Percentiles rank a stretch among this genome's conserved stretches.
Conservation (phyloP, 352 stramenopile genomes). For the Phytophthora macrochlamydospora region DNA sequence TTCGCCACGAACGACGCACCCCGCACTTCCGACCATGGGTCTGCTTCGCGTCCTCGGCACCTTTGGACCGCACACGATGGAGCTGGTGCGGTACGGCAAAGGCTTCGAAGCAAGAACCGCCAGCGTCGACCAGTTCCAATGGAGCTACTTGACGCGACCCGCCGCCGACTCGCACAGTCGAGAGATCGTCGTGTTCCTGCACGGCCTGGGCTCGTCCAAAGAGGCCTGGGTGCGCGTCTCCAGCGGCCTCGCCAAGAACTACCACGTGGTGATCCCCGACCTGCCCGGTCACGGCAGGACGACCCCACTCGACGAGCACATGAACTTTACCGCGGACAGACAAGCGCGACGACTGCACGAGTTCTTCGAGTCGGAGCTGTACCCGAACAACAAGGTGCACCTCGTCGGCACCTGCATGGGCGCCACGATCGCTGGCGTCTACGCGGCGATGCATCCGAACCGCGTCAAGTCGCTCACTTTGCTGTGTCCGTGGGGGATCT, state of each 20-base stretch:
- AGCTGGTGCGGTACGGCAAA: constrained; percentile 53
- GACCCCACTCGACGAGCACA: constrained; percentile 40
- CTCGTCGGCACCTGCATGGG: constrained; percentile 75
- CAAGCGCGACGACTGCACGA: constrained; percentile 59
- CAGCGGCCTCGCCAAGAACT: constrained; percentile 44
- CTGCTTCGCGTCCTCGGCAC: constrained; percentile 22
- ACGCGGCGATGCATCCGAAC: constrained; percentile 63
- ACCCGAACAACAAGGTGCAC: constrained; percentile 61
- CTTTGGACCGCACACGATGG: constrained; percentile 30
- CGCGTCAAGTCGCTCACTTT: constrained; percentile 64
- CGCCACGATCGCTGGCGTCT: constrained; percentile 69
- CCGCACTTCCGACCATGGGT: constrained; percentile 12
- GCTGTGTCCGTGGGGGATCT: constrained; percentile 70
- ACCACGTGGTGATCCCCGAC: constrained; percentile 63
- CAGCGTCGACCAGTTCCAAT: constrained; percentile 57
- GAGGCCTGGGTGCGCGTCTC: constrained; percentile 64
- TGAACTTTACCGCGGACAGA: constrained; percentile 53
- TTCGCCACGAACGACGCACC: constrained; percentile 17
- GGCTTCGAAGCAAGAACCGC: constrained; percentile 43
- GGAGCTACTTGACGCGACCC: constrained; percentile 63
- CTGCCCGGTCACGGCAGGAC: constrained; percentile 67
- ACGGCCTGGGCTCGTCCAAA: constrained; percentile 69
- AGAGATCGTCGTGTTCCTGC: constrained; percentile 68
- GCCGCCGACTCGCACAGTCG: constrained; percentile 25
- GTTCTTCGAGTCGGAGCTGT: constrained; percentile 61